Base-by-base conservation (phyloP, 768 basidiomycete genomes). In the Russula brevipes region DNA sequence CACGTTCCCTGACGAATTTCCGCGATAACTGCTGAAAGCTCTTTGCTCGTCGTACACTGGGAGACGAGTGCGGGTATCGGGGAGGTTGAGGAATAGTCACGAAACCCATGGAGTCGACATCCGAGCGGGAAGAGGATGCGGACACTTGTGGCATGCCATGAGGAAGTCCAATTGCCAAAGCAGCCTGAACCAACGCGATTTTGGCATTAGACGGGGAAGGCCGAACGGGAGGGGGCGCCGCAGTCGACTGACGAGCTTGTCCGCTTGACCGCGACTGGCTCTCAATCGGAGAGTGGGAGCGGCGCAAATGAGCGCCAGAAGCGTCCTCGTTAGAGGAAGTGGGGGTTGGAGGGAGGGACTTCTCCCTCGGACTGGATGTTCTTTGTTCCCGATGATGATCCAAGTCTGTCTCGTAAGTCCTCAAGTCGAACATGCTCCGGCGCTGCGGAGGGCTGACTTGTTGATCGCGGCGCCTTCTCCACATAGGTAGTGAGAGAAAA, bases 401-500 rank as follows among this genome's bases (percentile, higher is more conserved):
- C 19, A 66, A 50, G n/a, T 66, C 71, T 8, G 68, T 47, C 59
- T 73, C 72, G 58, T 72, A 71, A 9, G 68, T 64, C 12, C 65
- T 65, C 12, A 44, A 50, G 24, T 66, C 72, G 53, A 73, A 69
- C 53, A 68, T 61, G 59, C 68, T 73, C 60, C 71, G 73, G 64
- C 69, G 76, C 9, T 14, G 57, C 46, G 24, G 45, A 74, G 66
- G 41, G 74, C 66, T 36, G 30, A 76, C 69, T 24, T 71, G 66
- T 52, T 74, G 71, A 38, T 74, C 70, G 35, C 73, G 75, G 63
- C 81, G 85, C 68, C 81, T 85, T 69, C 78, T 81, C 86, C 86
- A 87, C 64, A 80, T 77, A 16, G 86, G 84, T 31, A 86, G 73
- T 30, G 87, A 85, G 73, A 89, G 84, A 74, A 88, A 84, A 73